These are phyloP conservation scores for Eimeria acervulina DNA, from an alignment of 169 alveolate genomes.

Conservation along the genomic window DNA sequence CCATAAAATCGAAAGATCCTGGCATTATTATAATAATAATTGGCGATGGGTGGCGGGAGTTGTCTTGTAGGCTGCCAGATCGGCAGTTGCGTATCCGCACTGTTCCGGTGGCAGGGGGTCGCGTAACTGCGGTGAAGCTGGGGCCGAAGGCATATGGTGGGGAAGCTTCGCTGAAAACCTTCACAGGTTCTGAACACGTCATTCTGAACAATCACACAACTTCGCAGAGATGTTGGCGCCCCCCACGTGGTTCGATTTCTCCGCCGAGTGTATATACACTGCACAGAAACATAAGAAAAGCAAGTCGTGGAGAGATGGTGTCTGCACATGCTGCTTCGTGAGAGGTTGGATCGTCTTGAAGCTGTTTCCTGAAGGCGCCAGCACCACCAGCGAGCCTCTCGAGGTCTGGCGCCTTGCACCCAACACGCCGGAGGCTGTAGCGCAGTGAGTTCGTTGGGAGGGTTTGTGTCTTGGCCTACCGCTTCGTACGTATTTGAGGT, in stretches of 20 bases:
- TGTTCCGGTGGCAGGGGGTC: neutral
- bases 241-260: slow-evolving; percentile 59
- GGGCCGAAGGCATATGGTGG: neutral
- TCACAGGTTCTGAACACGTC: neutral
- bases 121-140: neutral
- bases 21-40: neutral
- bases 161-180: neutral
- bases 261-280: slow-evolving; percentile 77
- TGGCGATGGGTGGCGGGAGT: neutral
- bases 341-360: slow-evolving; percentile 68
- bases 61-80: neutral
- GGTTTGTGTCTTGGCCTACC: too few species aligned
- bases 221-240: slow-evolving; percentile 44
- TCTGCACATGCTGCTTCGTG: slow-evolving; percentile 74
- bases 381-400: slow-evolving; percentile 36
- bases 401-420: slow-evolving; percentile 56
- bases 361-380: slow-evolving; percentile 77
- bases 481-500: neutral
- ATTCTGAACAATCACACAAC: neutral
- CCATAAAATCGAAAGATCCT: neutral
- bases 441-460: slow-evolving; percentile 16
- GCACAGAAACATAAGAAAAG: slow-evolving; percentile 80
- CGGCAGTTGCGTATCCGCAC: neutral
- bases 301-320: slow-evolving; percentile 77
- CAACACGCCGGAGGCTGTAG: slow-evolving; percentile 26